Base-by-base conservation (phyloP, 768 basidiomycete species). In the Termitomyces eurrhizus region DNA sequence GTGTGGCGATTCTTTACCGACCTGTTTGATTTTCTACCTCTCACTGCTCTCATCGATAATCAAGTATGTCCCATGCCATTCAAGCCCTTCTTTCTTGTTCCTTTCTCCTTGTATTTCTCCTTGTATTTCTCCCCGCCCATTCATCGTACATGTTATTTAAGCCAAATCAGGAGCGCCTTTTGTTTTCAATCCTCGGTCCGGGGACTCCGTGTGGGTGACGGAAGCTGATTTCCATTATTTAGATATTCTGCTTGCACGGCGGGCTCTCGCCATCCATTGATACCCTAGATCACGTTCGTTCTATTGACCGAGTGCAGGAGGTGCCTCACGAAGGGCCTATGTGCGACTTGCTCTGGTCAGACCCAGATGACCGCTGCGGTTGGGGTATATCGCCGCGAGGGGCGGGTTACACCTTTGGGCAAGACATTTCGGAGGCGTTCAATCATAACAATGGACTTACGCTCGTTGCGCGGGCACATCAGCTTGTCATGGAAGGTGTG, bases 1-100 rank as follows among this genome's bases (percentile, higher is more conserved):
- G 96, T 99, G 37, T 99, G 97, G 97, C 89, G 96, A 69, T 96
- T 88, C 82, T 99, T 98, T 74, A 98, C 96, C 70, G 96, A 98
- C 83, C 78, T 98, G 56, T 98, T 99, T 73, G 97, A 98, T 77
- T 98, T 92, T 77, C 84, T 98, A 46, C 95, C 97, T 60, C 84
- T 98, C 66, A 98, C 95, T 52, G 97, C 96, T 52, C 85, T 98
- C 71, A 98, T 98, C 74, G 97, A 99, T 72, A 95, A 97, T 74
- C 97, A 98, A 87, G 97, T 98, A 70, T 66, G 96, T 86, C 14
- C 35, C 50, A 46, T 57, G 52, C 53, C 14, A 39, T 46, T 64
- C 42, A 57, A 29, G 16, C 39, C 45, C 42, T 63, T 36, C 49
- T 29, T 37, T 54, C 33, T 58, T 29, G 52, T 35, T 49, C 24